Evolutionary conservation across 805 yeast species (phyloP).

Genomic region (Ogataea glucozyma): DNA sequence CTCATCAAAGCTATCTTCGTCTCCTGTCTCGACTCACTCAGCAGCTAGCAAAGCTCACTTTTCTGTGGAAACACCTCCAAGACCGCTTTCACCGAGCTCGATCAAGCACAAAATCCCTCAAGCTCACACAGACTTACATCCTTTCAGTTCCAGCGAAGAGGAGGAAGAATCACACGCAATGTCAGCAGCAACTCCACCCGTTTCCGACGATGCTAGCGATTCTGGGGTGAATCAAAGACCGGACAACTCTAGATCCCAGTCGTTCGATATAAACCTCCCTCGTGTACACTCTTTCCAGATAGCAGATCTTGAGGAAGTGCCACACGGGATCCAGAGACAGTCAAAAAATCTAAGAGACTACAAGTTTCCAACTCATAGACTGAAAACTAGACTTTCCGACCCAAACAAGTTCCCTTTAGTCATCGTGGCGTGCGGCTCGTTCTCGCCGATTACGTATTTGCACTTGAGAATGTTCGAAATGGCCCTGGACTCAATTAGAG

Average conservation of each 20-base stretch:
- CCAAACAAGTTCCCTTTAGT: constrained; percentile 85
- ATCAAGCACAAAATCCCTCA: constrained; percentile 38
- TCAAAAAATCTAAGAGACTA: constrained; percentile 70
- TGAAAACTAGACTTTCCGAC: constrained; percentile 68
- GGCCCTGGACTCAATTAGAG: constrained; percentile 93
- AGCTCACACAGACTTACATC: constrained; percentile 58
- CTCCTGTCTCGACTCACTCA: constrained; percentile 3
- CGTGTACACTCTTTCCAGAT: constrained; percentile 60
- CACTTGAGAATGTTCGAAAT: constrained; percentile 98
- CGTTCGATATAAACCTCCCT: constrained; percentile 32
- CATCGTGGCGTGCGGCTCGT: constrained; percentile 96
- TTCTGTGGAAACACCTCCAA: constrained; percentile 33
- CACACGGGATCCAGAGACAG: constrained; percentile 89
- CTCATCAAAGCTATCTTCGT: constrained; percentile 1
- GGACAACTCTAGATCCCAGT: neutral
- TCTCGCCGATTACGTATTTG: constrained; percentile 91
- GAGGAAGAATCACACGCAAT: constrained; percentile 30
- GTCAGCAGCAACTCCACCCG: constrained; percentile 8
- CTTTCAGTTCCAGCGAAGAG: constrained; percentile 53
- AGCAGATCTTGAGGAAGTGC: constrained; percentile 96
- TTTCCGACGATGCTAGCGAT: constrained; percentile 10
- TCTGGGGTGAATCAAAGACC: neutral
- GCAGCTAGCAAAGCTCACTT: constrained; percentile 13
- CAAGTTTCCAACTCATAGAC: constrained; percentile 83
- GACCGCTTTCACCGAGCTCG: constrained; percentile 35